A percentile compares a stretch with the other conserved stretches of the same genome.
phyloP scores from a whole-genome alignment of 768 basidiomycete species.

The Hygrophoropsis aurantiaca region DNA sequence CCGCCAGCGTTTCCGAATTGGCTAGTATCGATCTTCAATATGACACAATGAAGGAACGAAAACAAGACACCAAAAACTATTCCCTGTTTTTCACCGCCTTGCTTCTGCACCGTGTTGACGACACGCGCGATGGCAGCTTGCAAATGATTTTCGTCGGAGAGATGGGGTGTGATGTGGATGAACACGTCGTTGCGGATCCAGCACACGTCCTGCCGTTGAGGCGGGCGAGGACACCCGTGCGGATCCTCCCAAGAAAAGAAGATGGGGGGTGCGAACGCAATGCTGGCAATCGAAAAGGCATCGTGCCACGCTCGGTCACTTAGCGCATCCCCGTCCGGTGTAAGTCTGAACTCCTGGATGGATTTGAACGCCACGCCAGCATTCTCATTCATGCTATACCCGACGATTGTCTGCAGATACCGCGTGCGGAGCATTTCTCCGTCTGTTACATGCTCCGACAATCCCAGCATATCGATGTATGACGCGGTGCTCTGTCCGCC shows the following conservation, averaged over 20 bases:
- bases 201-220: background rate
- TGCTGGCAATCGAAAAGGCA: background rate
- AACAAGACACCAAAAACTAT: slow-evolving; percentile 1
- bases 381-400: background rate
- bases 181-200: slow-evolving; percentile 2
- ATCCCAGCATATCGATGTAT: too few relatives aligned
- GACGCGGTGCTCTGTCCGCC: too few relatives aligned
- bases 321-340: too few relatives aligned
- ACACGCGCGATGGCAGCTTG: background rate
- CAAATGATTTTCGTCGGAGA: slow-evolving; percentile 1
- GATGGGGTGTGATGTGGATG: background rate
- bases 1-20: background rate
- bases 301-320: background rate
- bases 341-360: too few relatives aligned
- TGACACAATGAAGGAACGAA: background rate
- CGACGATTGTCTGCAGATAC: background rate
- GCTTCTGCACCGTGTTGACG: background rate
- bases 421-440: background rate
- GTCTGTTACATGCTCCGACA: background rate
- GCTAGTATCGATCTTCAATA: slow-evolving; percentile 1
- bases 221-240: too few relatives aligned
- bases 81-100: background rate
- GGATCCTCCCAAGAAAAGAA: too few relatives aligned
- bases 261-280: background rate
- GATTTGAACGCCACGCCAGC: too few relatives aligned